phyloP scores from a whole-genome alignment of 352 stramenopile species.

The Globisporangium cederbergense region DNA sequence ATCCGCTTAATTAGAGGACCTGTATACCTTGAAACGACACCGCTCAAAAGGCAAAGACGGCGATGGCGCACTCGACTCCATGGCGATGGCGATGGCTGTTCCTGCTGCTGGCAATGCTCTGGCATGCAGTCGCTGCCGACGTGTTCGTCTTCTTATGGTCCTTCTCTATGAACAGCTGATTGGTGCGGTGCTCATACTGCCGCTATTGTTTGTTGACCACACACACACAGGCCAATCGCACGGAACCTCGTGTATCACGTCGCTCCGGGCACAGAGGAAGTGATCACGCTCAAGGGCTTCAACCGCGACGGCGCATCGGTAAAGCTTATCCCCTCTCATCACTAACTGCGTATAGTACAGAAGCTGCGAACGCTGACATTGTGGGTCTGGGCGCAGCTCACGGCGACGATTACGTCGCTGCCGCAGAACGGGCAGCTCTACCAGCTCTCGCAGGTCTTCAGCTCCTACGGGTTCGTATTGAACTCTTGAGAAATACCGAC shows the following conservation, averaged over 20 bases:
- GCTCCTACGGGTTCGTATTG: conserved; percentile 69
- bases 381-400: conserved; percentile 35
- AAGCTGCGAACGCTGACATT: neutral
- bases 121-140: neutral
- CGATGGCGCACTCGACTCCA: neutral
- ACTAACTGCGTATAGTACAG: no score
- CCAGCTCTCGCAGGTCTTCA: conserved; percentile 88
- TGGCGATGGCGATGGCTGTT: conserved; percentile 1
- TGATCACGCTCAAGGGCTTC: conserved; percentile 83
- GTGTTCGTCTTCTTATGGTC: neutral
- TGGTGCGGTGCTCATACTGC: neutral
- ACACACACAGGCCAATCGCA: conserved; percentile 39
- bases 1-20: neutral
- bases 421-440: conserved; percentile 80
- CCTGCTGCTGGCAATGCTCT: conserved; percentile 4
- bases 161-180: neutral
- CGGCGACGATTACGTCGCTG: conserved; percentile 78
- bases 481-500: neutral
- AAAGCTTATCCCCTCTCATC: neutral
- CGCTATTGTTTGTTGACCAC: neutral
- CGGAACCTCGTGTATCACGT: conserved; percentile 78
- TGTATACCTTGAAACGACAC: conserved; percentile 4
- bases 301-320: conserved; percentile 51
- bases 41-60: conserved; percentile 4
- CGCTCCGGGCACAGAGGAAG: conserved; percentile 58